phyloP scores from a whole-genome alignment of 257 asterid genomes.

The Primulina eburnea region DNA sequence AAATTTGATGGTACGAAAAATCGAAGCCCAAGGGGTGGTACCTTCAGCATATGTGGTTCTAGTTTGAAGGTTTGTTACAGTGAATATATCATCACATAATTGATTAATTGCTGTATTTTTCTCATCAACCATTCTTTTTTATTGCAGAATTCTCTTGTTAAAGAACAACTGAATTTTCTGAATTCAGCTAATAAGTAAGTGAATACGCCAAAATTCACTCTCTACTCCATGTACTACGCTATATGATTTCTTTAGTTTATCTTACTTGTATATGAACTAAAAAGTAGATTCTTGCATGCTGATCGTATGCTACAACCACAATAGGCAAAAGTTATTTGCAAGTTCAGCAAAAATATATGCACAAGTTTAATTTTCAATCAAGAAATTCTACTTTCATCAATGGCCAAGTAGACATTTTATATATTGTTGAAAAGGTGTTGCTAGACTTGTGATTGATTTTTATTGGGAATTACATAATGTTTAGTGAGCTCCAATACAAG shows the following conservation, averaged over 20 bases:
- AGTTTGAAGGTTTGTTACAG: conserved; percentile 53
- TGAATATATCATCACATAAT: neutral
- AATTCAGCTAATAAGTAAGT: conserved; percentile 84
- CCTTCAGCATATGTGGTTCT: conserved; percentile 50
- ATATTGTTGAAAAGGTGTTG: neutral
- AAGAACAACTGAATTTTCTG: conserved; percentile 58
- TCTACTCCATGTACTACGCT: neutral
- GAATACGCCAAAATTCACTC: neutral
- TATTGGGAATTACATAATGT: neutral
- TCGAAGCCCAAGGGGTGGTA: conserved; percentile 48
- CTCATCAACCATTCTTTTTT: conserved; percentile 1
- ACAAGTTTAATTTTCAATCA: too few species aligned
- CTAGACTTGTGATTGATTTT: neutral
- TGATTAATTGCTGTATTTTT: neutral
- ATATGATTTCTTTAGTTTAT: too few species aligned
- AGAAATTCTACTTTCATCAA: too few species aligned
- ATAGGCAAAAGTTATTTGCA: too few species aligned
- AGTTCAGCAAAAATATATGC: too few species aligned
- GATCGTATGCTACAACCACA: too few species aligned
- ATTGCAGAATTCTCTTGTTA: conserved; percentile 59
- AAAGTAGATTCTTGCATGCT: too few species aligned
- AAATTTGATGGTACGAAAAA: conserved; percentile 34
- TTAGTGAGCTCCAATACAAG: neutral
- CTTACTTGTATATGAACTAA: too few species aligned
- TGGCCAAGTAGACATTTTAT: too few species aligned